Base-by-base conservation (phyloP, 164 flowering plant genomes). In the Magnolia officinalis region DNA sequence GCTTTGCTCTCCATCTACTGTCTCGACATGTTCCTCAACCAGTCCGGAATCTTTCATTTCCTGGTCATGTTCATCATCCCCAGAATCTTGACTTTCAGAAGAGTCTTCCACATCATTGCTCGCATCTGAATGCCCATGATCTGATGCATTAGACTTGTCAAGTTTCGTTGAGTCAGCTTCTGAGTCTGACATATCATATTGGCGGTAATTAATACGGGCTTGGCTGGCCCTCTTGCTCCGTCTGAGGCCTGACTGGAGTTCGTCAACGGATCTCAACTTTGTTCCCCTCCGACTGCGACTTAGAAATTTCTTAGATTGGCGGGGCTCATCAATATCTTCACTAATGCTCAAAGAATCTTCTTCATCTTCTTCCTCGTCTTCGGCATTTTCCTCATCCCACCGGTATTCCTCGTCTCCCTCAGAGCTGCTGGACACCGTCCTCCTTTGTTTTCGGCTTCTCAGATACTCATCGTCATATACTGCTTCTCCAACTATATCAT, bases 401-500 rank as follows among this genome's bases (percentile, higher is more conserved):
- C 66, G 85, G 75, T 94, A 94, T 82, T 95, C 99, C 78, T 96
- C 99, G 79, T 94, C 98, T 71, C 94, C 99, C 81, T 94, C 98
- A 19, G 98, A 92, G 81, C 99, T 89, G 75, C 98, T 95, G n/a
- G 95, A 89, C 45, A 37, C 45, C 2, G 77, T 74, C 83, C 79
- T 84, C 78, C 86, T 85, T 70, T 85, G 86, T 81, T 96, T 92
- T 21, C 94, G 88, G 72, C 82, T 85, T 81, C 81, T 89, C 73
- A 94, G 76, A 79, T 96, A 96, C 80, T 91, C 99, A 55, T 96
- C 99, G 79, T 96, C 96, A 82, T 96, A 96, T 24, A 96, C 87
- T 72, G 90, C 99, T 82, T 96, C 99, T 67, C 99, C 99, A 76
- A 92, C 97, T 67, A 96, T 94, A 76, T 96, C 99, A 84, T 94